Evolutionary conservation across 1,284 basidiomycete genomes (phyloP).

Genomic region (Fomes fomentarius): DNA sequence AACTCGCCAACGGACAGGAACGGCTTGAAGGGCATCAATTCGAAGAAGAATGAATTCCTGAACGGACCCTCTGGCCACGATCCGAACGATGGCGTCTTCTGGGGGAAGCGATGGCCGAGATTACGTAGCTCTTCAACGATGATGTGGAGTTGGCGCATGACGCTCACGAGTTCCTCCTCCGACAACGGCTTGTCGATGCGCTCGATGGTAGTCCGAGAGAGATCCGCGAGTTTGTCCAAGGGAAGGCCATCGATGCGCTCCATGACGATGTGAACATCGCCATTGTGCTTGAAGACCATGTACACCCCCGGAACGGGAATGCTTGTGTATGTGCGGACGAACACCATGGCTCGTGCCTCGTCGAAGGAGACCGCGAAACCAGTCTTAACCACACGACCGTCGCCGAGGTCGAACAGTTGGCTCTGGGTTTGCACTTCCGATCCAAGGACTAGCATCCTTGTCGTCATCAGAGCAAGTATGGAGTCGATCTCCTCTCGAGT

Average conservation of each 20-base stretch:
- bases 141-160: background rate
- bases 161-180: background rate
- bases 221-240: too few relatives aligned
- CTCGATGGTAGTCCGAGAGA: too few relatives aligned
- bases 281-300: conserved; percentile 5
- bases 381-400: conserved; percentile 4
- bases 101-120: conserved; percentile 1
- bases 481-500: too few relatives aligned
- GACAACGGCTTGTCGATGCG: too few relatives aligned
- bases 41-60: background rate
- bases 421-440: background rate
- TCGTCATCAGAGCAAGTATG: background rate
- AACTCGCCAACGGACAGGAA: background rate
- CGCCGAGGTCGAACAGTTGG: background rate
- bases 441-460: background rate
- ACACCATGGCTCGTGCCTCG: conserved; percentile 3
- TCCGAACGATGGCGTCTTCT: background rate
- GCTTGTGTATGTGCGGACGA: conserved; percentile 1
- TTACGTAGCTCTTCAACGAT: background rate
- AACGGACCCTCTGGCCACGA: background rate
- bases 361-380: background rate
- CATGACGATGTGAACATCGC: conserved; percentile 1
- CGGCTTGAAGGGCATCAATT: background rate
- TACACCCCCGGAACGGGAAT: conserved; percentile 2
- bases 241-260: too few relatives aligned